A percentile compares a stretch with the other conserved stretches of the same genome.
These are phyloP conservation scores for Tylopilus plumbeoviolaceoides DNA, from an alignment of 768 basidiomycete species.

Conservation along the genomic window DNA sequence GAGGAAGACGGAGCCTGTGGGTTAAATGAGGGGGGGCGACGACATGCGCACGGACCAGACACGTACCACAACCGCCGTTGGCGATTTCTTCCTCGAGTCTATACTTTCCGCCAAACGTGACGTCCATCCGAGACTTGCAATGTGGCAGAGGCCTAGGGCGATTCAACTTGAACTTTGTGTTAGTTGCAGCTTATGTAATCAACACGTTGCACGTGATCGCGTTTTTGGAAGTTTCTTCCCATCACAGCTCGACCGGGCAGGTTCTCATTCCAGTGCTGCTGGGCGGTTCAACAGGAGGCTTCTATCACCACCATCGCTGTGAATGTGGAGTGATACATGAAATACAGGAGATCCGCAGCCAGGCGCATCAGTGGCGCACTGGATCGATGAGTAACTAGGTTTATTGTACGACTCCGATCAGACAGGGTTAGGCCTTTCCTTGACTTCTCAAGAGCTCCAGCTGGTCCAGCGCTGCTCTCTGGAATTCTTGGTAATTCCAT, in stretches of 20 bases:
- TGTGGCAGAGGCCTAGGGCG: slow-evolving; percentile 17
- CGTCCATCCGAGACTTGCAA: slow-evolving; percentile 26
- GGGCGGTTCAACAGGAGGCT: neutral
- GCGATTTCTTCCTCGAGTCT: slow-evolving; percentile 76
- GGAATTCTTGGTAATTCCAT: slow-evolving; percentile 31
- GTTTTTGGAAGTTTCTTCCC: slow-evolving; percentile 3
- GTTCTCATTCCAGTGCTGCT: neutral
- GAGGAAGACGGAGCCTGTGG: slow-evolving; percentile 66
- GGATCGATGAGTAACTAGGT: neutral
- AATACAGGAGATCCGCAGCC: neutral
- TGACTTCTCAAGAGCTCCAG: slow-evolving; percentile 20
- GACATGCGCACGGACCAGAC: slow-evolving; percentile 44
- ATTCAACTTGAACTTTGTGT: slow-evolving; percentile 4
- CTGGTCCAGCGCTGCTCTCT: slow-evolving; percentile 21
- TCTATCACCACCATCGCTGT: neutral
- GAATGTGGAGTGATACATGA: too few species aligned
- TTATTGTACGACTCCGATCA: neutral
- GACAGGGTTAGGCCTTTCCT: slow-evolving; percentile 11
- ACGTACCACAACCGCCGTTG: slow-evolving; percentile 70
- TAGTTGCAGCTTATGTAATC: slow-evolving; percentile 25
- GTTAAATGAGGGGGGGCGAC: slow-evolving; percentile 7
- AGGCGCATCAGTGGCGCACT: neutral
- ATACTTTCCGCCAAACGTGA: slow-evolving; percentile 71
- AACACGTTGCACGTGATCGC: slow-evolving; percentile 26
- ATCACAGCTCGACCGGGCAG: neutral